Evolutionary conservation across 106 monocot species (phyloP).

Genomic region (Ottelia alismoides): DNA sequence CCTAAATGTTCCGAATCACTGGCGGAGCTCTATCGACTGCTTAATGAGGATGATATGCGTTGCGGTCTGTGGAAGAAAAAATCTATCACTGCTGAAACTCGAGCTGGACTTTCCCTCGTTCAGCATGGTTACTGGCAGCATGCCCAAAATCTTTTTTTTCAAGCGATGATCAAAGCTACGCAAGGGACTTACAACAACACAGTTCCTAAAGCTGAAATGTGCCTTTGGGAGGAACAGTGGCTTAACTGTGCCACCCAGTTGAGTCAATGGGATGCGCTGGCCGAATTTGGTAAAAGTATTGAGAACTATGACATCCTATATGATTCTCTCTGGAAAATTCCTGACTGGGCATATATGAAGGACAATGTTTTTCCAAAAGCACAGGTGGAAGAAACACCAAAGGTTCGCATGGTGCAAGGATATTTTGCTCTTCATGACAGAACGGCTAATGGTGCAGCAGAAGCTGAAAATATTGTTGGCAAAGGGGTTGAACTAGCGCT

Average conservation of each 20-base stretch:
- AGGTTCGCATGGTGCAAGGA: slow-evolving; percentile 64
- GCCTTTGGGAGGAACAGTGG: slow-evolving; percentile 99
- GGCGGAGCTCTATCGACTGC: slow-evolving; percentile 85
- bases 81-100: slow-evolving; percentile 96
- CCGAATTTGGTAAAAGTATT: slow-evolving; percentile 90
- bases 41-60: slow-evolving; percentile 99
- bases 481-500: slow-evolving; percentile 95
- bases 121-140: slow-evolving; percentile 99
- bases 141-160: slow-evolving; percentile 91
- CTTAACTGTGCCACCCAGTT: slow-evolving; percentile 79
- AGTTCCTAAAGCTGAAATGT: slow-evolving; percentile 98
- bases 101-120: slow-evolving; percentile 92
- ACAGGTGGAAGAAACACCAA: slow-evolving; percentile 94
- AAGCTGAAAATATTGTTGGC: slow-evolving; percentile 74
- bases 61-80: slow-evolving; percentile 97
- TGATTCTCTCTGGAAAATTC: slow-evolving; percentile 94
- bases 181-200: slow-evolving; percentile 97
- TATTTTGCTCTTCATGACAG: slow-evolving; percentile 81
- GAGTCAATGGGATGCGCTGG: slow-evolving; percentile 90
- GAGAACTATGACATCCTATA: slow-evolving; percentile 96
- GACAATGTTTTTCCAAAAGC: slow-evolving; percentile 81
- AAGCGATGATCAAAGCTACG: slow-evolving; percentile 98
- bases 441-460: slow-evolving; percentile 59
- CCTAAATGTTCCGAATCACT: slow-evolving; percentile 96
- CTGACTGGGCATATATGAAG: slow-evolving; percentile 90